Evolutionary conservation across 345 rosid species (phyloP).

Genomic region (Psidium guajava): DNA sequence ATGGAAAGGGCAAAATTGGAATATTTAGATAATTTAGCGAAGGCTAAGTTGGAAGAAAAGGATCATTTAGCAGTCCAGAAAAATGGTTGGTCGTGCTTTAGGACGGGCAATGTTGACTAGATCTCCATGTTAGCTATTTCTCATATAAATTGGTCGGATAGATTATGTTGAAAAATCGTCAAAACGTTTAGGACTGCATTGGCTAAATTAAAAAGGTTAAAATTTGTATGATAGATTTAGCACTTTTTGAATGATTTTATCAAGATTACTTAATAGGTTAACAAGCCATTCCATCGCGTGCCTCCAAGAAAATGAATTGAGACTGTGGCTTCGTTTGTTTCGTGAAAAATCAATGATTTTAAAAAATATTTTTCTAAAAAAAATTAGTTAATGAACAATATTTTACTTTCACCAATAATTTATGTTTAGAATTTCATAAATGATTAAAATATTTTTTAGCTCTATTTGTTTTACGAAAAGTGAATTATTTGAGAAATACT

Average conservation of each 20-base stretch:
- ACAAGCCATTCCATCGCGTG: neutral
- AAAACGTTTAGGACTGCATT: neutral
- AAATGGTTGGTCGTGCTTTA: fast-evolving
- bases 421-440: too few species aligned
- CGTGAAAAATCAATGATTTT: too few species aligned
- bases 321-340: too few species aligned
- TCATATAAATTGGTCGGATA: neutral
- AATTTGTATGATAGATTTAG: neutral
- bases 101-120: neutral
- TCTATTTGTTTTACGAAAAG: too few species aligned
- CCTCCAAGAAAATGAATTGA: too few species aligned
- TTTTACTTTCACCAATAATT: too few species aligned
- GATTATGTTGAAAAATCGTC: too few species aligned
- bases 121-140: neutral
- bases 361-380: too few species aligned
- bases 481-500: too few species aligned
- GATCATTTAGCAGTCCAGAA: neutral
- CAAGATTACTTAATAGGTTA: neutral
- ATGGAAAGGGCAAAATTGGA: too few species aligned
- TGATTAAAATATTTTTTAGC: too few species aligned
- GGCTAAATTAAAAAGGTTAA: neutral
- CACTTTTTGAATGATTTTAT: neutral
- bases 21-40: neutral
- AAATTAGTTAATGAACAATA: too few species aligned
- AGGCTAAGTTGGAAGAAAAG: neutral